These are phyloP conservation scores for Adansonia rubrostipa DNA, from an alignment of 441 rosid species.

Conservation along the genomic window DNA sequence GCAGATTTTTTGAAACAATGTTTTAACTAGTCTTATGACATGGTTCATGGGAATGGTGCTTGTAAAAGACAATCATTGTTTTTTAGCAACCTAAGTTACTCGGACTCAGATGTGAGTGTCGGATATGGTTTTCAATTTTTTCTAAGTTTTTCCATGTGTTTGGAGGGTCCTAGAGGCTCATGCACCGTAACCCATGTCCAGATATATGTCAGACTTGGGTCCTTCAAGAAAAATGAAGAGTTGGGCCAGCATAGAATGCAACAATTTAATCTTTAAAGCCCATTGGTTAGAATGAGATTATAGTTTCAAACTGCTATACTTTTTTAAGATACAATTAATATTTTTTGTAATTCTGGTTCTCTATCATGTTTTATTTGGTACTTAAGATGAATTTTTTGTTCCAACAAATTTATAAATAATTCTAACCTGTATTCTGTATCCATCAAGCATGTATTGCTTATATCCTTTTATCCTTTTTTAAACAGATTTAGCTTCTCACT, in stretches of 20 bases:
- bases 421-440: background rate
- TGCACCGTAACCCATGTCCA: no score
- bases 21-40: background rate
- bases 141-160: no score
- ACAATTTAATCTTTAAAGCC: background rate
- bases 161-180: no score
- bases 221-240: no score
- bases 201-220: no score
- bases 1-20: slow-evolving; percentile 7
- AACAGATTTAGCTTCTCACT: background rate
- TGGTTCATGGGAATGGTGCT: background rate
- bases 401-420: background rate
- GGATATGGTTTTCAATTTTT: no score
- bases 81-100: no score
- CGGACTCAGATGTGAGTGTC: no score
- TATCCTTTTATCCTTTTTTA: background rate
- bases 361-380: background rate
- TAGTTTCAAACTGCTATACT: background rate
- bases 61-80: no score
- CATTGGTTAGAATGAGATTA: background rate
- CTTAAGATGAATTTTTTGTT: background rate
- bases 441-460: background rate
- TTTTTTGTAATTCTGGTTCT: background rate
- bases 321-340: background rate
- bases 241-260: background rate